phyloP scores from a whole-genome alignment of 495 filamentous ascomycete genomes.

The Penicillium lividum region DNA sequence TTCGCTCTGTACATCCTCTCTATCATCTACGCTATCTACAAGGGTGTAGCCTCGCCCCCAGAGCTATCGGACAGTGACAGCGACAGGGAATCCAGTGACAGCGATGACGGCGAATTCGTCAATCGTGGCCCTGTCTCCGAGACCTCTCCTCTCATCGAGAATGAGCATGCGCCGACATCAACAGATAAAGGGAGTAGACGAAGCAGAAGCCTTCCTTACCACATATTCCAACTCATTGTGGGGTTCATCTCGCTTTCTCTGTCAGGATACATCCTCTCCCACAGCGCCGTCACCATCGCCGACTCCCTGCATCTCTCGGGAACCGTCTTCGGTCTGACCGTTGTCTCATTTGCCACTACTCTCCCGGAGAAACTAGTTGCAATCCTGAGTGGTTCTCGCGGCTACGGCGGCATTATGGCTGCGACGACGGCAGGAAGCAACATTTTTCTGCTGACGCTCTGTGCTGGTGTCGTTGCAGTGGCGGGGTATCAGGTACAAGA shows the following conservation, averaged over 20 bases:
- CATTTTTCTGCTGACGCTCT: constrained; percentile 56
- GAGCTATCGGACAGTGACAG: constrained; percentile 38
- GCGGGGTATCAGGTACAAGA: constrained; percentile 21
- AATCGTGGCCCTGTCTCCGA: constrained; percentile 14
- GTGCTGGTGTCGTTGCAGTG: constrained; percentile 43
- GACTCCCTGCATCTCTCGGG: constrained; percentile 44
- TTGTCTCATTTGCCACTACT: constrained; percentile 58
- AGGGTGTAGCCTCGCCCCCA: constrained; percentile 40
- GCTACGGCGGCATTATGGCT: constrained; percentile 51
- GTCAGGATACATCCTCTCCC: constrained; percentile 49
- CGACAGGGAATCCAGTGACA: constrained; percentile 25
- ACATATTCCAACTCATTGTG: constrained; percentile 43
- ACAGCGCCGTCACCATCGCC: constrained; percentile 39
- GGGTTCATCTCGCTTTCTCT: constrained; percentile 52
- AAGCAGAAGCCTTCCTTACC: constrained; percentile 34
- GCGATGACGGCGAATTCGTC: constrained; percentile 1
- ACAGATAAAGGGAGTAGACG: not conserved
- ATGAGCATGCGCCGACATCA: not conserved
- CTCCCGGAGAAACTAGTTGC: constrained; percentile 53
- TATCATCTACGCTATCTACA: constrained; percentile 46
- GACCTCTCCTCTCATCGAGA: constrained; percentile 18
- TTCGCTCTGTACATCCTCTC: constrained; percentile 52
- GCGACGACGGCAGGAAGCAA: constrained; percentile 58
- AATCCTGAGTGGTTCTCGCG: constrained; percentile 44
- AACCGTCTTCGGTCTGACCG: constrained; percentile 51